Base-by-base conservation (phyloP, 495 filamentous ascomycete genomes). In the Daldinia vernicosa region DNA sequence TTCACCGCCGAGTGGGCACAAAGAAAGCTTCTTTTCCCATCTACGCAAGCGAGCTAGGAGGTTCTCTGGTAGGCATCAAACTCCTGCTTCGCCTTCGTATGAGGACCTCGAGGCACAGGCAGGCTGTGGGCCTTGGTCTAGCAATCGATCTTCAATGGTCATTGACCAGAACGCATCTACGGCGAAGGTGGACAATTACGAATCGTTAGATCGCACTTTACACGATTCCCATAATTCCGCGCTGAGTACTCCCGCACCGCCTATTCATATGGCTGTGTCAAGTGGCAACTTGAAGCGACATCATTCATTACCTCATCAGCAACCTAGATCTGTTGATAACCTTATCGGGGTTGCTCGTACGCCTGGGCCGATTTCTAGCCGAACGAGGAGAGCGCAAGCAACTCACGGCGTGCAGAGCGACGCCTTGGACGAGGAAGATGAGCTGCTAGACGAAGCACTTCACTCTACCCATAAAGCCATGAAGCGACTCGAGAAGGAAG, bases 11-110 rank as follows among this genome's bases (percentile, higher is more conserved):
- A 87, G 85, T 64, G 91, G 83, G 15, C 91, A 92, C 35, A 94
- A 95, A 74, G 95, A 98, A 76, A 91, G 95, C 78, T 98, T 98
- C 82, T 98, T 99, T 80, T 98, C 96, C 7, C 96, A 99, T 73
- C 86, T 99, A 6, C 89, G 96, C 43, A 99, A 99, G 79, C 89
- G 94, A 26, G 96, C 96, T 7, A 89, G 96, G 68, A 86, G 96
- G 71, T 88, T 99, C 27, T 99, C 96, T 33, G 96, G 95, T 35
- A 89, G 93, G 26, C 92, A 95, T 74, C 92, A 95, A 78, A 86
- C 88, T 27, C 89, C 90, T 19, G 85, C 89, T 59, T 91, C 92
- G 30, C 87, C 93, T 9, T 87, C 84, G 19, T 84, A 86, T 52
- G 94, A 97, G 68, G 75, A 73, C 75, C 81, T 97, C 50, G 96